Evolutionary conservation across 2,329 filamentous ascomycete species (phyloP).

Genomic region (Epichloe bromicola): DNA sequence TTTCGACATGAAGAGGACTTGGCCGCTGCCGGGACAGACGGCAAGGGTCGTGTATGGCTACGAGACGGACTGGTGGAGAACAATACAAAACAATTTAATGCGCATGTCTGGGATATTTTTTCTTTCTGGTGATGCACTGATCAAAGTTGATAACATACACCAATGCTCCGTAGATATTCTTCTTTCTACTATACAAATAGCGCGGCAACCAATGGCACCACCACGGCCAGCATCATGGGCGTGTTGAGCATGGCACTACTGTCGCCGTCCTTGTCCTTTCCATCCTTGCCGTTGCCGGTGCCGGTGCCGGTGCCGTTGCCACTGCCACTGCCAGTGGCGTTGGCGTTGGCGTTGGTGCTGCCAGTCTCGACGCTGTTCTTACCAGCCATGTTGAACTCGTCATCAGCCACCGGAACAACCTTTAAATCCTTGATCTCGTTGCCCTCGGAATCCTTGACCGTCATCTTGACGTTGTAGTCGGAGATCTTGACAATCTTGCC

Average conservation of each 20-base stretch:
- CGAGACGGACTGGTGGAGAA: not conserved
- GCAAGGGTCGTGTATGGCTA: conserved; percentile 4
- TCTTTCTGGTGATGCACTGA: too few species aligned
- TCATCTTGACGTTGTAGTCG: conserved; percentile 42
- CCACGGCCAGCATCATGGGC: conserved; percentile 21
- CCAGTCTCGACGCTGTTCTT: conserved; percentile 26
- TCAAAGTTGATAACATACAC: too few species aligned
- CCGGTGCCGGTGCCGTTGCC: too few species aligned
- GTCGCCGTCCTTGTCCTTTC: conserved; percentile 9
- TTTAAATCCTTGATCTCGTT: conserved; percentile 30
- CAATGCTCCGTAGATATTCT: too few species aligned
- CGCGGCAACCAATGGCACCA: conserved; percentile 21
- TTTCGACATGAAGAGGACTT: not conserved
- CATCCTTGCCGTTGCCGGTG: not conserved
- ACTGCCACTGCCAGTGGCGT: conserved; percentile 9
- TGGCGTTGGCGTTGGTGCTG: conserved; percentile 9
- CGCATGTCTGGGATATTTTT: too few species aligned
- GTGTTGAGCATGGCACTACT: conserved; percentile 16
- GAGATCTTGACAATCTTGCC: conserved; percentile 59
- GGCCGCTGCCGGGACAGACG: conserved; percentile 3
- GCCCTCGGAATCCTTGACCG: conserved; percentile 28
- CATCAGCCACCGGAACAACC: conserved; percentile 31
- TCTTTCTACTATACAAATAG: conserved; percentile 16
- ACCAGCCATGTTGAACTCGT: conserved; percentile 33
- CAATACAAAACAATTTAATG: too few species aligned